Percentiles rank a stretch among this genome's conserved stretches.
Conservation (phyloP, 371 early-diverging fungal species). For the Apophysomyces sp. region DNA sequence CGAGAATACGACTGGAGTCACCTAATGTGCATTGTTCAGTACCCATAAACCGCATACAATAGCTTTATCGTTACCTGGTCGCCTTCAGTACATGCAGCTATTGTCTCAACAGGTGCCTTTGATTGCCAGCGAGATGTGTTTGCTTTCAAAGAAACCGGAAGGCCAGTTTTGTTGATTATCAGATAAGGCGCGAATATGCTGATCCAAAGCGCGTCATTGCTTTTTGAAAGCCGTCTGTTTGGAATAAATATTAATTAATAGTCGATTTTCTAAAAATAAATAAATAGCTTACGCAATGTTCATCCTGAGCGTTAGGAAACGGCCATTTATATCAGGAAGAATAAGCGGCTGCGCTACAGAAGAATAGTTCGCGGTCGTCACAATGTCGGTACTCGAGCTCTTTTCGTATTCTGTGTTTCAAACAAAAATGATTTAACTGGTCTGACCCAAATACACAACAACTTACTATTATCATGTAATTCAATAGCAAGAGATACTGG, state of each 20-base stretch:
- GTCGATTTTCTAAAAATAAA: not conserved
- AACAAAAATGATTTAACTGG: too few species aligned
- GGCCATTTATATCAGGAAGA: constrained; percentile 40
- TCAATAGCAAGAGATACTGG: constrained; percentile 58
- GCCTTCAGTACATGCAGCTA: constrained; percentile 24
- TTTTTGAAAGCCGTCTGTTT: constrained; percentile 15
- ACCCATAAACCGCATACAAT: not conserved
- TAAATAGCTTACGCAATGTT: constrained; percentile 42
- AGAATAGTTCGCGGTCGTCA: constrained; percentile 9
- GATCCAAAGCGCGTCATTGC: constrained; percentile 28
- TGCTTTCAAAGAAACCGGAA: constrained; percentile 44
- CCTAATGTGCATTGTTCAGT: not conserved
- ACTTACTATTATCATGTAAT: constrained; percentile 55
- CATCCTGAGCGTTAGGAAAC: constrained; percentile 53
- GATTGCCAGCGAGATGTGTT: constrained; percentile 18
- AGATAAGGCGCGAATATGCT: constrained; percentile 53
- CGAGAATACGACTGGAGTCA: constrained; percentile 77
- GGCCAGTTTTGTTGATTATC: constrained; percentile 75
- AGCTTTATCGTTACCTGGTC: constrained; percentile 13
- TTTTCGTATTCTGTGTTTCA: constrained; percentile 14
- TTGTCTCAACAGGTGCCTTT: constrained; percentile 9
- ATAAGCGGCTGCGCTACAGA: constrained; percentile 14
- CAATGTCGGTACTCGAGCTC: constrained; percentile 11
- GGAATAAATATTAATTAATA: not conserved
- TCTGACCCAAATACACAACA: not conserved